phyloP scores from a whole-genome alignment of 768 basidiomycete species.

The Lentinula boryana region DNA sequence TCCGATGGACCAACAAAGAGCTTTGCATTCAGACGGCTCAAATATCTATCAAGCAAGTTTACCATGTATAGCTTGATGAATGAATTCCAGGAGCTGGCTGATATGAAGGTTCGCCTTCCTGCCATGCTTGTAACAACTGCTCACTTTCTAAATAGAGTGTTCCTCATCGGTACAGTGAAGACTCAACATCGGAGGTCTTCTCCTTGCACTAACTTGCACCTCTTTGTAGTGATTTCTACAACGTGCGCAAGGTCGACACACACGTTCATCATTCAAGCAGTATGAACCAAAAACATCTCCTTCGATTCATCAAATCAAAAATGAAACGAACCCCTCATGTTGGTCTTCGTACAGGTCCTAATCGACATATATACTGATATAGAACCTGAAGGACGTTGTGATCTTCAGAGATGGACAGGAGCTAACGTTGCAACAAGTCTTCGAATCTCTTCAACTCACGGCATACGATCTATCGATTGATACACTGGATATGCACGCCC shows the following conservation, averaged over 20 bases:
- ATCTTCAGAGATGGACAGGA: conserved; percentile 91
- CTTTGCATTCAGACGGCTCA: conserved; percentile 87
- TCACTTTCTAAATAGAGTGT: conserved; percentile 45
- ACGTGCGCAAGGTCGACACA: conserved; percentile 96
- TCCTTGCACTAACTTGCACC: background rate
- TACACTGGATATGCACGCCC: conserved; percentile 99
- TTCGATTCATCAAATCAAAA: conserved; percentile 98
- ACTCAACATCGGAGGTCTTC: background rate
- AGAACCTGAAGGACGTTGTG: conserved; percentile 70
- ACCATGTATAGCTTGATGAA: conserved; percentile 89
- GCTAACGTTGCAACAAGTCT: conserved; percentile 89
- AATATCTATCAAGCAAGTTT: conserved; percentile 91
- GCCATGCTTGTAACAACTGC: background rate
- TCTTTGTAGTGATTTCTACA: conserved; percentile 88
- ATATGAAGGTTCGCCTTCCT: conserved; percentile 80
- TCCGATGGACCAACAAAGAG: conserved; percentile 95
- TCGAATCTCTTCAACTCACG: conserved; percentile 88
- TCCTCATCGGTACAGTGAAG: conserved; percentile 62
- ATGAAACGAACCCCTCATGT: conserved; percentile 87
- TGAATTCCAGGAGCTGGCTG: conserved; percentile 88
- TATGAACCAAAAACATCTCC: conserved; percentile 98
- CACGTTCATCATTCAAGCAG: conserved; percentile 98
- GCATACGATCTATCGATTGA: conserved; percentile 99
- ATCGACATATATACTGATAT: background rate
- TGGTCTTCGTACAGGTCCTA: conserved; percentile 14